phyloP scores from a whole-genome alignment of 371 early-diverging fungal genomes.

The Blakeslea trispora region DNA sequence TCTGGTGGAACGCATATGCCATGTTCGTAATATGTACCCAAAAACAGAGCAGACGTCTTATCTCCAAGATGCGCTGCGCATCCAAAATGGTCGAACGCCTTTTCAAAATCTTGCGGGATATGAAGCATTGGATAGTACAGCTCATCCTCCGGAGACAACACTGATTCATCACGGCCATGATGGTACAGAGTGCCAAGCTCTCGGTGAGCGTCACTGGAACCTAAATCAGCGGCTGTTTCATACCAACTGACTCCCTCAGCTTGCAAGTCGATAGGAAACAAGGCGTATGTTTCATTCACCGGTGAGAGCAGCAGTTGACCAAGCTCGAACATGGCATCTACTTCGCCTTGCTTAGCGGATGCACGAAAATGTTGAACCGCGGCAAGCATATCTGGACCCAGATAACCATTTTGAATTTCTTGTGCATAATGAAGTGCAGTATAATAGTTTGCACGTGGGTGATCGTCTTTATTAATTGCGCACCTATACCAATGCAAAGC shows the following conservation, averaged over 20 bases:
- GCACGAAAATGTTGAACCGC: constrained; percentile 32
- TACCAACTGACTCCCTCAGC: constrained; percentile 30
- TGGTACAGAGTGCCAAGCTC: constrained; percentile 41
- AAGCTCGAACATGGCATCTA: constrained; percentile 43
- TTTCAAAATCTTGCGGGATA: constrained; percentile 32
- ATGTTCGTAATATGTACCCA: constrained; percentile 41
- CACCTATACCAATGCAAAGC: constrained; percentile 39
- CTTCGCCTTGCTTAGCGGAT: constrained; percentile 35
- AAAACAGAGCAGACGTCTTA: constrained; percentile 35
- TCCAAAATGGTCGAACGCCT: constrained; percentile 35
- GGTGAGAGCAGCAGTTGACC: constrained; percentile 19
- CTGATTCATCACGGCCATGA: constrained; percentile 18
- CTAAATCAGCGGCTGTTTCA: constrained; percentile 32
- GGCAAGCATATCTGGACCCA: constrained; percentile 17
- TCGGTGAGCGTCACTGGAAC: constrained; percentile 32
- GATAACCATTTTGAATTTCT: constrained; percentile 18
- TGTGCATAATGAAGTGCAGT: constrained; percentile 35
- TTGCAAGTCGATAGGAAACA: constrained; percentile 10
- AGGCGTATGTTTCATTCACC: constrained; percentile 9
- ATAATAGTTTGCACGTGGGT: constrained; percentile 33
- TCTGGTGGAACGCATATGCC: constrained; percentile 35
- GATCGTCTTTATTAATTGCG: constrained; percentile 33
- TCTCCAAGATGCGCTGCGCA: constrained; percentile 38
- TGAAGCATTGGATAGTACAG: constrained; percentile 1
- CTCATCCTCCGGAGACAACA: background rate